A percentile compares a stretch with the other conserved stretches of the same genome.
Conservation (phyloP, 2,329 filamentous ascomycete genomes). For the Colletotrichum phormii region DNA sequence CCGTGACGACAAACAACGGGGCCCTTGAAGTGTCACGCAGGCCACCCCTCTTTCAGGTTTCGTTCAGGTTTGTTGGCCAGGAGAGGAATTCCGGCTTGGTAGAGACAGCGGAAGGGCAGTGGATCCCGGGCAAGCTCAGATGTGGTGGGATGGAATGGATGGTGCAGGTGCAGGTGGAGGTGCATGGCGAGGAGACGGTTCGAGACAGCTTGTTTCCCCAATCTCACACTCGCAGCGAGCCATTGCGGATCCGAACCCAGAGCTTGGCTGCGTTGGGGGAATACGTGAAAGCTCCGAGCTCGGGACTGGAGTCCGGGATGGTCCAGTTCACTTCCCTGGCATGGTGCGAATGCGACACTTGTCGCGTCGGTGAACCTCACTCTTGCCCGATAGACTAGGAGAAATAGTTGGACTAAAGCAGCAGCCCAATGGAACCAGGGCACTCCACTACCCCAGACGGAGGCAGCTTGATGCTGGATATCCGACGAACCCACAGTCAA, state of each 20-base stretch:
- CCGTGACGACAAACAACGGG: slow-evolving; percentile 24
- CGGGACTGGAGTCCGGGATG: background rate
- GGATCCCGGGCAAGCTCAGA: slow-evolving; percentile 16
- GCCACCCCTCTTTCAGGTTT: slow-evolving; percentile 18
- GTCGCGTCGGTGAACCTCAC: background rate
- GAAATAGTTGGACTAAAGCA: background rate
- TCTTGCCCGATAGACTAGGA: background rate
- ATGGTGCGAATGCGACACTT: background rate
- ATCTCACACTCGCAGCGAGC: slow-evolving; percentile 5
- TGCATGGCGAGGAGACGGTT: background rate
- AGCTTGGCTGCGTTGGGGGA: background rate
- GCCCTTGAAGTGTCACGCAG: slow-evolving; percentile 17
- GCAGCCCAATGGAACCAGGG: background rate
- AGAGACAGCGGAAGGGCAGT: slow-evolving; percentile 3
- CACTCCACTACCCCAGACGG: slow-evolving; percentile 21
- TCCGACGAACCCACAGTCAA: background rate
- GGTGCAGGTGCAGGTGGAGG: background rate
- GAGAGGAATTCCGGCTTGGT: slow-evolving; percentile 6
- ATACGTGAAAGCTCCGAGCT: background rate
- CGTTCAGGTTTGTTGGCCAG: slow-evolving; percentile 14
- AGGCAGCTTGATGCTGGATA: background rate
- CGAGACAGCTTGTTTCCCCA: slow-evolving; percentile 7
- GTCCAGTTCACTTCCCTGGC: background rate
- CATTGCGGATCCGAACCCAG: background rate
- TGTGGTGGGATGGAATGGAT: slow-evolving; percentile 3